Base-by-base conservation (phyloP, 2,329 filamentous ascomycete genomes). In the Pyrenochaeta sp. region DNA sequence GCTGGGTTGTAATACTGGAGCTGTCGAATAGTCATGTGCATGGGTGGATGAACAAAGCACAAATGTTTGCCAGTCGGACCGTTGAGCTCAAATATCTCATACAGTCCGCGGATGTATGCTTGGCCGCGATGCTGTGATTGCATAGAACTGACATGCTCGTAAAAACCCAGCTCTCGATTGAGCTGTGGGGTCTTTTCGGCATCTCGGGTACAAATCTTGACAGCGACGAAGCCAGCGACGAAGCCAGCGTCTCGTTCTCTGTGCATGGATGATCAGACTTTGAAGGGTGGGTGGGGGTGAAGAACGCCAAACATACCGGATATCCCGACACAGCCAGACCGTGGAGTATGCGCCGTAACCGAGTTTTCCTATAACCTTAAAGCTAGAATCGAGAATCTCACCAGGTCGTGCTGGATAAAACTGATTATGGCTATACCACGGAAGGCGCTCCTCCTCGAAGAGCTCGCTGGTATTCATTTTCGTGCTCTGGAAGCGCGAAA, bases 1-100 rank as follows among this genome's bases (percentile, higher is more conserved):
- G 54, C 24, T 43, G 35, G 14, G 32, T 62, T 59, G 3, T 38
- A 9, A 38, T 61, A 56, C 42, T 63, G 55, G 42, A 63, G 50
- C 43, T 63, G 20, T 50, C 39, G 53, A 41, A 63, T 60, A 44
- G 59, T 63, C 57, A 58, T 63, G 50, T 63, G 57, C 57, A 61
- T 61, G 9, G 53, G 59, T 31, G 53, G 57, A 49, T 63, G 53
- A 51, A 55, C 55, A 1, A 63, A 36, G 41, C 57, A 63, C 44
- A 61, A 41, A 36, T 63, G 55, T 49, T 54, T 37, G 35, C 59
- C 53, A 42, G 44, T 51, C 13, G 57, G 57, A 45, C 57, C 51
- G 38, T 29, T 14, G 36, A 61, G 26, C 31, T 63, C 53, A n/a
- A 63, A 61, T 52, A 24, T 23, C 18, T 52, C 48, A 38, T 40